Evolutionary conservation across 2,329 filamentous ascomycete species (phyloP), one percentile per base, ranked within the genome.

Genomic region (Cercospora berteroae): DNA sequence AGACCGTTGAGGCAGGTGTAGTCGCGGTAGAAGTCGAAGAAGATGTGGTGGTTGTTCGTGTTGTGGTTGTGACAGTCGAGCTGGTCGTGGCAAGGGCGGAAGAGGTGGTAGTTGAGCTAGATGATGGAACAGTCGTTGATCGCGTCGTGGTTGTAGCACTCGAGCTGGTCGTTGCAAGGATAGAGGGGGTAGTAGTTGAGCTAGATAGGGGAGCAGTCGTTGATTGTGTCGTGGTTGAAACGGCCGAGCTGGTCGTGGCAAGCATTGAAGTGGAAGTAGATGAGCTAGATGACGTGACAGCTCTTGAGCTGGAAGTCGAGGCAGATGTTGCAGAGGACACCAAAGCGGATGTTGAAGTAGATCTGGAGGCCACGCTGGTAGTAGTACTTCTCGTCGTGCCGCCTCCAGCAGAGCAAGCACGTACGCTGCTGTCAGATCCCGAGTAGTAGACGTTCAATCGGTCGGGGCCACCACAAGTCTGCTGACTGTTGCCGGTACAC

Each of bases 401-500:
- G 3, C 48, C 36, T 16, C 16, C 23, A 16, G 52, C 36, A 36
- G 60, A 59, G 56, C 66, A 69, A 18, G 64, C 64, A 12, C 29
- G 16, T 23, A 62, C 62, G 13, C 31, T 57, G 23, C 59, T 23
- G 44, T 62, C 36, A 3, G 62, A 44, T n/a, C 69, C 67, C 13
- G 69, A 36, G 16, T 64, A 70, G 57, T 67, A 70, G 23, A 70
- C 31, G 33, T 67, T 70, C 42, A 67, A 39, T 33, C 61, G 66
- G 5, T 62, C 42, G 3, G 66, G 58, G 6, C 66, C 66, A 42
- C 75, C 75, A 64, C 75, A 77, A 18, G 69, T 72, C 48, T 77
- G 67, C 5, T n/a, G 64, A 12, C 42, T 65, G 65, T 76, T 73
- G 16, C 75, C 75, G 5, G 67, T 59, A 67, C 75, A 77, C n/a